Conservation (phyloP, 2,329 filamentous ascomycete species). For the Neofusicoccum cordaticola region DNA sequence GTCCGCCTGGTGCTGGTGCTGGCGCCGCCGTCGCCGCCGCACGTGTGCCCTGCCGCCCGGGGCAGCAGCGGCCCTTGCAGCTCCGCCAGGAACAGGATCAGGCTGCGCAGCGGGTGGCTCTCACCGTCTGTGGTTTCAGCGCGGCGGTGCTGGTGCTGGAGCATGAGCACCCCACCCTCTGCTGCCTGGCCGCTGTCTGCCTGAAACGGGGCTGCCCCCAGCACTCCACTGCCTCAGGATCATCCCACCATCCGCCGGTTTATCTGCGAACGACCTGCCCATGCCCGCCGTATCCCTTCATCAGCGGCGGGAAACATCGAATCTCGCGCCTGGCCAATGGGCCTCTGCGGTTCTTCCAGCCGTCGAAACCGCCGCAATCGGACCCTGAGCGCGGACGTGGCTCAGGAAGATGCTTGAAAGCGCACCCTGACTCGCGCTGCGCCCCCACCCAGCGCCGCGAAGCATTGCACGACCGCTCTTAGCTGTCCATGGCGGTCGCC, state of each 20-base stretch:
- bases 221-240: not conserved
- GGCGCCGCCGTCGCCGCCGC: not conserved
- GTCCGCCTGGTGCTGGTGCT: not conserved
- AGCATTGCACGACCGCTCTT: not conserved
- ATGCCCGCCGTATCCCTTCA: not conserved
- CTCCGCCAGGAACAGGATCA: not conserved
- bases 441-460: not conserved
- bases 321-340: not conserved
- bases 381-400: not conserved
- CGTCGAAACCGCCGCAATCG: not conserved
- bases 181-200: not conserved
- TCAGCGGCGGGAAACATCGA: not conserved
- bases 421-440: not conserved
- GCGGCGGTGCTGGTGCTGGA: too few species aligned
- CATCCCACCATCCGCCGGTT: not conserved
- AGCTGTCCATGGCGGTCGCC: not conserved
- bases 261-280: not conserved
- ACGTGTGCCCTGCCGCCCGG: not conserved
- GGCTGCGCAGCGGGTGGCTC: too few species aligned
- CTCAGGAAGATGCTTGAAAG: not conserved
- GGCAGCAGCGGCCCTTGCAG: not conserved
- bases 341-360: not conserved
- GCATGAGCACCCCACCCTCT: too few species aligned
- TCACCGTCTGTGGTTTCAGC: too few species aligned
- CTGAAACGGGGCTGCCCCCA: not conserved